These are phyloP conservation scores for Backusella psychrophila DNA, from an alignment of 192 early-diverging fungal genomes.

Conservation along the genomic window DNA sequence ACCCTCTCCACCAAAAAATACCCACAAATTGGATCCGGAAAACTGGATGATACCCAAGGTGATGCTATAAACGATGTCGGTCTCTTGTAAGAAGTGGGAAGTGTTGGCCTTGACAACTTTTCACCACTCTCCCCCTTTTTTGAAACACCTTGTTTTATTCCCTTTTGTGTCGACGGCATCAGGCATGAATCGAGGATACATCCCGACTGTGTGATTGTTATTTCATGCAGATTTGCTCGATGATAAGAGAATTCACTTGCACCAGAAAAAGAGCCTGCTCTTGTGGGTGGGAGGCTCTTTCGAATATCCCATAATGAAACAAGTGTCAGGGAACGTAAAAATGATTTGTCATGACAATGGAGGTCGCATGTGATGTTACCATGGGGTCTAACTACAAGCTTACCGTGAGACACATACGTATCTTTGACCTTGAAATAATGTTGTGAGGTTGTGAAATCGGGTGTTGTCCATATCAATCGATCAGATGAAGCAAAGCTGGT, in stretches of 20 bases:
- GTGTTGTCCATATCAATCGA: slow-evolving; percentile 21
- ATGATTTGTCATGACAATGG: slow-evolving; percentile 1
- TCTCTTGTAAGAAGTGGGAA: slow-evolving; percentile 8
- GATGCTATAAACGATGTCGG: not conserved
- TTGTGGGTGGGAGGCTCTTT: slow-evolving; percentile 20
- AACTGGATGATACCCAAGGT: not conserved
- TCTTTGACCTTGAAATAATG: slow-evolving; percentile 33
- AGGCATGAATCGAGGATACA: slow-evolving; percentile 14
- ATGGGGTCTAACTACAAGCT: slow-evolving; percentile 23
- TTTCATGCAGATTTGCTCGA: not conserved
- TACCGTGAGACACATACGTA: slow-evolving; percentile 35
- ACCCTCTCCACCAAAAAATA: slow-evolving; percentile 26
- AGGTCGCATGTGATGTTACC: slow-evolving; percentile 11
- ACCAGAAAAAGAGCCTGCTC: slow-evolving; percentile 27
- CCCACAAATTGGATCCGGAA: slow-evolving; percentile 27
- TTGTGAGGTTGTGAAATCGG: slow-evolving; percentile 7
- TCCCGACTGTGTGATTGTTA: not conserved
- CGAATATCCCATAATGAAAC: slow-evolving; percentile 33
- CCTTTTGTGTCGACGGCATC: not conserved
- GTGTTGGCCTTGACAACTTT: slow-evolving; percentile 1
- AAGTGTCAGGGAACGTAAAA: slow-evolving; percentile 10
- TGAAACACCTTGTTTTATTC: not conserved
- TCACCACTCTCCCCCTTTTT: not conserved
- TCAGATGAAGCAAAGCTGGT: slow-evolving; percentile 9
- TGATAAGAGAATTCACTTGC: slow-evolving; percentile 16